phyloP scores from a whole-genome alignment of 257 asterid genomes.

The Eucommia ulmoides region DNA sequence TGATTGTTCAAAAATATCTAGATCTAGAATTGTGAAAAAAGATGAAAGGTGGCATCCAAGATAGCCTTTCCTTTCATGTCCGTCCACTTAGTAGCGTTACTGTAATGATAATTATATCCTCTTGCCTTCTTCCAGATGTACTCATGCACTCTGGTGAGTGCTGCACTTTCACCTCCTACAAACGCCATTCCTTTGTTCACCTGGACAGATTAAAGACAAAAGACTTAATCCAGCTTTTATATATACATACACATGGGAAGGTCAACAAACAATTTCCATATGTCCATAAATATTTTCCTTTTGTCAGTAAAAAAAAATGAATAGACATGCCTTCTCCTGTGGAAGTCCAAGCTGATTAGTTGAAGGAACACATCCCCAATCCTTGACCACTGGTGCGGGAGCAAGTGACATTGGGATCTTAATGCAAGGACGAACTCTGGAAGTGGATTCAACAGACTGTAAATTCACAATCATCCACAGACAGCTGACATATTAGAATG shows the following conservation, averaged over 20 bases:
- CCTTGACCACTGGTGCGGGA: conserved; percentile 52
- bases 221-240: not conserved
- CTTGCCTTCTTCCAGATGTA: conserved; percentile 91
- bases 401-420: conserved; percentile 64
- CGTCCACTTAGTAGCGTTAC: not conserved
- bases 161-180: conserved; percentile 89
- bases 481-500: conserved; percentile 4
- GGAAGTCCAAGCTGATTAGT: conserved; percentile 48
- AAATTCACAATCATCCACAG: conserved; percentile 16
- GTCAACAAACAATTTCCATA: too few relatives aligned
- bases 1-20: not conserved
- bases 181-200: conserved; percentile 69
- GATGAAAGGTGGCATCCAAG: not conserved
- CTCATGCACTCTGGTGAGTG: conserved; percentile 68
- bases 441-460: conserved; percentile 74
- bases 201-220: conserved; percentile 23
- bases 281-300: too few relatives aligned
- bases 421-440: conserved; percentile 48
- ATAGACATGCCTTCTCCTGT: conserved; percentile 37
- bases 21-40: not conserved
- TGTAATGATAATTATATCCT: not conserved
- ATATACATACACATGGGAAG: conserved; percentile 1
- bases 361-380: conserved; percentile 86
- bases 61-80: not conserved
- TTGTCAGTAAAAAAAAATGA: too few relatives aligned